These are phyloP conservation scores for Lophiotrema nucula DNA, from an alignment of 495 filamentous ascomycete species.

Conservation along the genomic window DNA sequence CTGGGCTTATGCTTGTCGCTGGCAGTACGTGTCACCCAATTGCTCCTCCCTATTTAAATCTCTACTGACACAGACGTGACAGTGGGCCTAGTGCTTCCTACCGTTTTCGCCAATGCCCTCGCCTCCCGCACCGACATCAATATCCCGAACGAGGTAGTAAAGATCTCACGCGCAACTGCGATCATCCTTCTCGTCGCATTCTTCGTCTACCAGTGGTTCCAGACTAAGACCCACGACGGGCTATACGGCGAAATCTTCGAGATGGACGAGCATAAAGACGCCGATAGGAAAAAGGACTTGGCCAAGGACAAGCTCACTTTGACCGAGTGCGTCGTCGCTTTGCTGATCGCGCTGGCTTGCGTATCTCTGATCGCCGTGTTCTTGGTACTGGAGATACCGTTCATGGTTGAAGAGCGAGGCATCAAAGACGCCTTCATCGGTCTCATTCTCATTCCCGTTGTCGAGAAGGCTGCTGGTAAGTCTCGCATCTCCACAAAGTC, in stretches of 20 bases:
- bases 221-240: slow-evolving; percentile 76
- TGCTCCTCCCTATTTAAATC: neutral
- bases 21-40: slow-evolving; percentile 31
- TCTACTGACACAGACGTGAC: slow-evolving; percentile 9
- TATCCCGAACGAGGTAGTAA: slow-evolving; percentile 53
- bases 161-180: slow-evolving; percentile 72
- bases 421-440: slow-evolving; percentile 62
- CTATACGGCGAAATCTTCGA: slow-evolving; percentile 73
- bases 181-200: slow-evolving; percentile 80
- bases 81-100: slow-evolving; percentile 78
- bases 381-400: slow-evolving; percentile 76
- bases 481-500: neutral
- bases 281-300: slow-evolving; percentile 64
- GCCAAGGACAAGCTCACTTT: slow-evolving; percentile 72
- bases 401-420: slow-evolving; percentile 60
- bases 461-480: slow-evolving; percentile 73
- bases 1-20: slow-evolving; percentile 76
- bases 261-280: slow-evolving; percentile 67
- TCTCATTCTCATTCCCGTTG: slow-evolving; percentile 67
- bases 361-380: slow-evolving; percentile 81
- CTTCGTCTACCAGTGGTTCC: slow-evolving; percentile 72
- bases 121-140: slow-evolving; percentile 39
- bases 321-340: slow-evolving; percentile 67
- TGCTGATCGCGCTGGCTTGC: slow-evolving; percentile 64
- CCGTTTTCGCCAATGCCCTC: slow-evolving; percentile 69